Conservation (phyloP, 2,329 filamentous ascomycete species). For the Beauveria sp. region DNA sequence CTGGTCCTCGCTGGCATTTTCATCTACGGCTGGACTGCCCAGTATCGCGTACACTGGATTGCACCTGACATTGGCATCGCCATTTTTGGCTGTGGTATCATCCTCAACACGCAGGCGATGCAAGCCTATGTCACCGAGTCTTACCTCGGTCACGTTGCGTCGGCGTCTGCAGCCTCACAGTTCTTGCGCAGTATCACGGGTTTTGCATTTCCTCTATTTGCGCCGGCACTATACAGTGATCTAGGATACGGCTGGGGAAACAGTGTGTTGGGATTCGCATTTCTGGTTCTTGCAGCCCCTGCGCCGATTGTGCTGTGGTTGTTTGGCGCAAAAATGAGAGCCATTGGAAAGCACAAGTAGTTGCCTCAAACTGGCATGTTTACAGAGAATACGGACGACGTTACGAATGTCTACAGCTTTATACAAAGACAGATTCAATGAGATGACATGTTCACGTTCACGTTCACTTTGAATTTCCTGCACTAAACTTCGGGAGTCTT, state of each 20-base stretch:
- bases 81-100: conserved; percentile 46
- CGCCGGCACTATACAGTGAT: conserved; percentile 14
- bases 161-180: conserved; percentile 15
- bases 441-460: too few species aligned
- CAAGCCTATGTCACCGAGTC: conserved; percentile 36
- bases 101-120: conserved; percentile 44
- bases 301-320: conserved; percentile 5
- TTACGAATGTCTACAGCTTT: not conserved
- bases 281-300: not conserved
- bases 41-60: conserved; percentile 45
- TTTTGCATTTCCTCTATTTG: conserved; percentile 18
- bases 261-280: conserved; percentile 4
- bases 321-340: conserved; percentile 6
- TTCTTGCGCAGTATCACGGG: conserved; percentile 16
- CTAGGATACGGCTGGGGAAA: conserved; percentile 17
- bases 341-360: not conserved
- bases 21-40: conserved; percentile 37
- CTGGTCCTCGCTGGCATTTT: conserved; percentile 30
- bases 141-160: conserved; percentile 13
- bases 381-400: not conserved
- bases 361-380: not conserved
- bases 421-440: not conserved
- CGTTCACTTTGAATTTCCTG: too few species aligned
- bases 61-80: conserved; percentile 49
- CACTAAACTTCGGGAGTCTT: too few species aligned